Evolutionary conservation across 371 early-diverging fungal genomes (phyloP).

Genomic region (Lichtheimia corymbifera): DNA sequence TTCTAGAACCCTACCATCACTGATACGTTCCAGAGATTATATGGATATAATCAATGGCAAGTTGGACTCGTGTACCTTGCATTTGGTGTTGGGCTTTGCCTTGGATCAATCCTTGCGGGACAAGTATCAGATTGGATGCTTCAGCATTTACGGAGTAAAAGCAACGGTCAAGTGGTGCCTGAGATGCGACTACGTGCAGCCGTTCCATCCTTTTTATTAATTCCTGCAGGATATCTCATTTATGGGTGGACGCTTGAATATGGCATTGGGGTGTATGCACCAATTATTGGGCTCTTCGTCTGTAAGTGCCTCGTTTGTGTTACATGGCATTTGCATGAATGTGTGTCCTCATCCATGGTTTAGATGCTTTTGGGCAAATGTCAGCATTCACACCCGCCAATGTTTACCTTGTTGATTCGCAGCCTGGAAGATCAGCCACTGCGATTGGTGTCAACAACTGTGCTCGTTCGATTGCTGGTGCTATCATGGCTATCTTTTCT

Average conservation of each 20-base stretch:
- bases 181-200: conserved; percentile 48
- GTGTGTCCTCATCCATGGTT: not conserved
- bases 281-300: conserved; percentile 37
- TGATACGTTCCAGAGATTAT: conserved; percentile 34
- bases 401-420: conserved; percentile 20
- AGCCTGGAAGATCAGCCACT: conserved; percentile 17
- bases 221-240: conserved; percentile 37
- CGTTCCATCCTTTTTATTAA: conserved; percentile 31
- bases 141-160: conserved; percentile 19
- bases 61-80: conserved; percentile 52
- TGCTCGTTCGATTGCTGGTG: conserved; percentile 36
- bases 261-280: conserved; percentile 20
- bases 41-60: conserved; percentile 29
- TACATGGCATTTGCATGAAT: not conserved
- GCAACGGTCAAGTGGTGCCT: conserved; percentile 20
- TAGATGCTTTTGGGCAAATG: conserved; percentile 39
- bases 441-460: conserved; percentile 38
- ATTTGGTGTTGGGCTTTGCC: conserved; percentile 45
- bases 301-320: conserved; percentile 11
- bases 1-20: conserved; percentile 43
- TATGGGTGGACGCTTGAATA: conserved; percentile 44
- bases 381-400: conserved; percentile 20
- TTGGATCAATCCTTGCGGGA: conserved; percentile 51
- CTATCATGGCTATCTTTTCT: conserved; percentile 32
- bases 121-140: conserved; percentile 48